Evolutionary conservation across 2,329 filamentous ascomycete species (phyloP).

Genomic region (Raffaelea arxii): DNA sequence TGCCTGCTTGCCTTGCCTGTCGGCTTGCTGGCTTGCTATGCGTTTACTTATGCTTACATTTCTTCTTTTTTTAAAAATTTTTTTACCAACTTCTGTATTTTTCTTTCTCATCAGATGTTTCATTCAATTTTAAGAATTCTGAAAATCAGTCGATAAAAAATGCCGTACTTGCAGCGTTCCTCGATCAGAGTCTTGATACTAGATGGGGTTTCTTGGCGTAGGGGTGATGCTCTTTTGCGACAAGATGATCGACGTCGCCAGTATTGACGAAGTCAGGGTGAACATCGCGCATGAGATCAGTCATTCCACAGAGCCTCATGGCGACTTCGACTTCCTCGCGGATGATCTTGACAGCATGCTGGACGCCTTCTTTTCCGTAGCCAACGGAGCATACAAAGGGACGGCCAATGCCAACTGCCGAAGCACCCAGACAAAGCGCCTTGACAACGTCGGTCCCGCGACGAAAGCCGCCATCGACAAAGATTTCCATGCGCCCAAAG

Average conservation of each 20-base stretch:
- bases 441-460: conserved; percentile 33
- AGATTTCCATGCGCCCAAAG: conserved; percentile 26
- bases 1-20: too few relatives aligned
- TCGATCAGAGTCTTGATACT: background rate
- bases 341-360: conserved; percentile 26
- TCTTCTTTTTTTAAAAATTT: too few relatives aligned
- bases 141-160: too few relatives aligned
- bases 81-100: too few relatives aligned
- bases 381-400: conserved; percentile 31
- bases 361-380: conserved; percentile 36
- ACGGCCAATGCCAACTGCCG: conserved; percentile 35
- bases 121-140: too few relatives aligned
- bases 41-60: too few relatives aligned
- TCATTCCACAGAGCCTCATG: conserved; percentile 23
- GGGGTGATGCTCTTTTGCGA: conserved; percentile 7
- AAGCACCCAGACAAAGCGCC: conserved; percentile 30
- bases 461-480: conserved; percentile 31
- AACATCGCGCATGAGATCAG: conserved; percentile 13
- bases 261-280: conserved; percentile 15
- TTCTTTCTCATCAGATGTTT: too few relatives aligned
- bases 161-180: too few relatives aligned
- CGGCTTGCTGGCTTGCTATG: too few relatives aligned
- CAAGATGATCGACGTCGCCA: conserved; percentile 14
- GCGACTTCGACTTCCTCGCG: conserved; percentile 26
- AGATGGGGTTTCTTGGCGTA: conserved; percentile 7